Evolutionary conservation across 768 basidiomycete genomes (phyloP).

Genomic region (Suillus subaureus): DNA sequence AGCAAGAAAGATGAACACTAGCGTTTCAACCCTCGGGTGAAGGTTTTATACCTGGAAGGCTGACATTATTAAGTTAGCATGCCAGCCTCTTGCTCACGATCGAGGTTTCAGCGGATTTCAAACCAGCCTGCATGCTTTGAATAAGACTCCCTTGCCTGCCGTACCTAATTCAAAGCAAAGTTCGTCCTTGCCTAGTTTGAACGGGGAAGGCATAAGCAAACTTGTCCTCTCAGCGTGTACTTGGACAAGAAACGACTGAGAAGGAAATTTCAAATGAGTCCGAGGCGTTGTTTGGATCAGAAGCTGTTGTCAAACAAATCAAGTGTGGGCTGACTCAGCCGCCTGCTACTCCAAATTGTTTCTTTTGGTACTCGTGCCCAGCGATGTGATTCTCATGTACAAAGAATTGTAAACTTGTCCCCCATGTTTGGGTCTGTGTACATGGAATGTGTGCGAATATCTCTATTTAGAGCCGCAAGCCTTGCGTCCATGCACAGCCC

Average conservation of each 20-base stretch:
- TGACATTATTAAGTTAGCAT: background rate
- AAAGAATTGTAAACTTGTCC: background rate
- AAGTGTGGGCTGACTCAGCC: background rate
- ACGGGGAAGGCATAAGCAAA: background rate
- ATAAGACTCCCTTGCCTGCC: background rate
- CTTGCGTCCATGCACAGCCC: background rate
- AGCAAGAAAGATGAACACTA: background rate
- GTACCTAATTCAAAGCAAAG: background rate
- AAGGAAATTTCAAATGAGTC: background rate
- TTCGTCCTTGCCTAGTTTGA: background rate
- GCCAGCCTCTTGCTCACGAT: background rate
- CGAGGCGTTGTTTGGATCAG: conserved; percentile 2
- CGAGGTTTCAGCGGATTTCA: background rate
- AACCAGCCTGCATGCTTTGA: background rate
- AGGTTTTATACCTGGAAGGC: background rate
- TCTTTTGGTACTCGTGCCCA: background rate
- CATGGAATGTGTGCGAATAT: background rate
- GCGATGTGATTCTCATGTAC: background rate
- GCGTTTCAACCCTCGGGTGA: background rate
- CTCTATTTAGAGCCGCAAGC: background rate
- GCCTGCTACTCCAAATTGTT: background rate
- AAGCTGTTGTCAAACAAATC: conserved; percentile 1
- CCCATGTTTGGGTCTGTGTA: background rate
- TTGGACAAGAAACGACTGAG: background rate
- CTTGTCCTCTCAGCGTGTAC: background rate